A percentile compares a stretch with the other conserved stretches of the same genome.
These are phyloP conservation scores for Candida tibetensis DNA, from an alignment of 805 yeast genomes.

Conservation along the genomic window DNA sequence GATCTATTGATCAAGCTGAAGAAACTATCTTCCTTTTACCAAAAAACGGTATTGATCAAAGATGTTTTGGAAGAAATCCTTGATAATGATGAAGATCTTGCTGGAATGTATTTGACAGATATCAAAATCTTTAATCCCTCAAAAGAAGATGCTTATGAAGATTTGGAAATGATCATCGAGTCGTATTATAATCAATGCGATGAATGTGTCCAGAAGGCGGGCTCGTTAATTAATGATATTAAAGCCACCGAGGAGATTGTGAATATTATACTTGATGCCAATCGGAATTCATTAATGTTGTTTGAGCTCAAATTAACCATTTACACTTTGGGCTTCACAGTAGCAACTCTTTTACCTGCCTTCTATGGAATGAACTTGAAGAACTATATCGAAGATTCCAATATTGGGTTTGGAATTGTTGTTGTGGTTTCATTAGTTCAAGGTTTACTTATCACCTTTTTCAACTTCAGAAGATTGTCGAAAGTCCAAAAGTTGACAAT, in stretches of 20 bases:
- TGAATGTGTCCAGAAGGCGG: conserved; percentile 89
- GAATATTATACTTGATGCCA: conserved; percentile 86
- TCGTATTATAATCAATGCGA: conserved; percentile 90
- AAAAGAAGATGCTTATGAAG: conserved; percentile 49
- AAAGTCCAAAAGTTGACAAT: conserved; percentile 67
- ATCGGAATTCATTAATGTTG: conserved; percentile 85
- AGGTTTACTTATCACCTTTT: conserved; percentile 53
- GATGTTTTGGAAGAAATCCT: conserved; percentile 79
- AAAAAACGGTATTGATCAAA: conserved; percentile 69
- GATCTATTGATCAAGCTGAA: conserved; percentile 74
- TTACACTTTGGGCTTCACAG: conserved; percentile 79
- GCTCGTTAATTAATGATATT: conserved; percentile 76
- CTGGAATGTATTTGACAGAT: conserved; percentile 70
- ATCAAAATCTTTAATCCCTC: conserved; percentile 20
- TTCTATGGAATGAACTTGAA: conserved; percentile 86
- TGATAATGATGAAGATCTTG: conserved; percentile 83
- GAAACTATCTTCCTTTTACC: conserved; percentile 67
- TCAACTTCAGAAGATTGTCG: conserved; percentile 55
- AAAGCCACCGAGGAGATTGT: conserved; percentile 91
- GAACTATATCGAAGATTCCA: conserved; percentile 70
- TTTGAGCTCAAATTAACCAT: conserved; percentile 80
- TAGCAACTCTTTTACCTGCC: conserved; percentile 82
- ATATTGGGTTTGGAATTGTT: conserved; percentile 60
- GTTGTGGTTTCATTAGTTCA: conserved; percentile 49
- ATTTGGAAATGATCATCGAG: conserved; percentile 83